Evolutionary conservation across 805 yeast genomes (phyloP).

Genomic region (Candida berthetii): DNA sequence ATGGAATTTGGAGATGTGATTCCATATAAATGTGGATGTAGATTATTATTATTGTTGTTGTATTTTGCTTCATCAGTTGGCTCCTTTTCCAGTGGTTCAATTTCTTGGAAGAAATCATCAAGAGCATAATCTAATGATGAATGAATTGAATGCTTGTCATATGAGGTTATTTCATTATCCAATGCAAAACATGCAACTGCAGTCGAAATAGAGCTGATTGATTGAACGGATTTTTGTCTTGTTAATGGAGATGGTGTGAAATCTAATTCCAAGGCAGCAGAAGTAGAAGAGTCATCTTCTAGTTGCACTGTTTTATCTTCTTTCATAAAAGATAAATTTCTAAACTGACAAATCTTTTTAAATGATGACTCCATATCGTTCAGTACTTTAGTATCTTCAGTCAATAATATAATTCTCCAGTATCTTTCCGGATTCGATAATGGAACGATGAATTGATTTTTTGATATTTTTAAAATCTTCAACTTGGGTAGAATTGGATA

Average conservation of each 20-base stretch:
- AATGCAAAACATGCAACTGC: slow-evolving; percentile 29
- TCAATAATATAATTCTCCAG: slow-evolving; percentile 48
- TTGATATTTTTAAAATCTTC: slow-evolving; percentile 45
- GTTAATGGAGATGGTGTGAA: no score
- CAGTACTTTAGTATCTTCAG: slow-evolving; percentile 10
- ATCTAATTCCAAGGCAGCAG: no score
- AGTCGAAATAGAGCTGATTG: slow-evolving; percentile 24
- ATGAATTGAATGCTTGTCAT: slow-evolving; percentile 7
- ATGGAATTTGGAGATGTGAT: background rate
- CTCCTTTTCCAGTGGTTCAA: no score
- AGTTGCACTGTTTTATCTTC: slow-evolving; percentile 1
- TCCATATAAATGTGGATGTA: no score
- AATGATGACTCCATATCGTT: slow-evolving; percentile 20
- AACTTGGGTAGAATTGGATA: slow-evolving; percentile 69
- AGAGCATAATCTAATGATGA: slow-evolving; percentile 18
- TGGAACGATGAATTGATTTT: slow-evolving; percentile 50
- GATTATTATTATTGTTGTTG: no score
- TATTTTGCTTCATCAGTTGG: no score
- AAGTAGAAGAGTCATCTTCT: no score
- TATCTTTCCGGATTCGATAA: slow-evolving; percentile 70
- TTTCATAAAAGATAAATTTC: slow-evolving; percentile 27
- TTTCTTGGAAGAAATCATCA: slow-evolving; percentile 13
- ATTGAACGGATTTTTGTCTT: slow-evolving; percentile 3
- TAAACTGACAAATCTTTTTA: slow-evolving; percentile 30
- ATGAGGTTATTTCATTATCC: slow-evolving; percentile 22